These are phyloP conservation scores for Solanum medicagineum DNA, from an alignment of 257 asterid species.

Conservation along the genomic window DNA sequence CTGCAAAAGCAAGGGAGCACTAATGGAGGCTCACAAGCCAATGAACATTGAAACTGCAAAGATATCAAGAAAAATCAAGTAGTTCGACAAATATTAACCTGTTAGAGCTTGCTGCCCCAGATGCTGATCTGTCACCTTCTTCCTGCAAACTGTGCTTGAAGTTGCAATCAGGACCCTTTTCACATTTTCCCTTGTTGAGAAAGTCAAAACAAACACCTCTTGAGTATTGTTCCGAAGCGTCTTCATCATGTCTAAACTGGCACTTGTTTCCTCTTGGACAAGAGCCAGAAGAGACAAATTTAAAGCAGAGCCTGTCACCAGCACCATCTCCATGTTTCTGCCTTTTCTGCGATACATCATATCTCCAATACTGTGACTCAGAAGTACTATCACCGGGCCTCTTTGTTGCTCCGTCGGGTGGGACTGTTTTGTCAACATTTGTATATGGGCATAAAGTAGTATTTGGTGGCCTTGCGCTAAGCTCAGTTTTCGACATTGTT, in stretches of 20 bases:
- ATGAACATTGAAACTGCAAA: neutral
- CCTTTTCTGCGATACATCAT: constrained; percentile 69
- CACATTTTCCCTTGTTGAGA: constrained; percentile 90
- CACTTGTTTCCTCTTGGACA: constrained; percentile 88
- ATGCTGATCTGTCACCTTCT: constrained; percentile 50
- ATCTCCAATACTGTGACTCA: constrained; percentile 90
- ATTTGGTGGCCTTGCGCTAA: constrained; percentile 60
- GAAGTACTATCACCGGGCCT: constrained; percentile 44
- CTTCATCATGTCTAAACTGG: constrained; percentile 78
- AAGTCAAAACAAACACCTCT: constrained; percentile 97
- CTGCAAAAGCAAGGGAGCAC: neutral
- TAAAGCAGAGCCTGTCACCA: constrained; percentile 66
- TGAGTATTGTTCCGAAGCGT: constrained; percentile 71
- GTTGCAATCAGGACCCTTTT: constrained; percentile 85
- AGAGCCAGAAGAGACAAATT: constrained; percentile 74
- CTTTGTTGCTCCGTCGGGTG: constrained; percentile 33
- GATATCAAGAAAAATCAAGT: neutral
- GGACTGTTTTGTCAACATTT: constrained; percentile 19
- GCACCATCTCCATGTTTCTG: constrained; percentile 68
- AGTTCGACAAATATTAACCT: constrained; percentile 23
- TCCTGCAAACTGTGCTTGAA: constrained; percentile 75
- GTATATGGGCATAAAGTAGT: constrained; percentile 69
- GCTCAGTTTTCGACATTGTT: constrained; percentile 63
- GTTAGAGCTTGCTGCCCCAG: constrained; percentile 39
- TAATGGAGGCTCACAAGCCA: neutral